A percentile compares a stretch with the other conserved stretches of the same genome.
Conservation (phyloP, 106 monocot genomes). For the Dendrobium nobile region DNA sequence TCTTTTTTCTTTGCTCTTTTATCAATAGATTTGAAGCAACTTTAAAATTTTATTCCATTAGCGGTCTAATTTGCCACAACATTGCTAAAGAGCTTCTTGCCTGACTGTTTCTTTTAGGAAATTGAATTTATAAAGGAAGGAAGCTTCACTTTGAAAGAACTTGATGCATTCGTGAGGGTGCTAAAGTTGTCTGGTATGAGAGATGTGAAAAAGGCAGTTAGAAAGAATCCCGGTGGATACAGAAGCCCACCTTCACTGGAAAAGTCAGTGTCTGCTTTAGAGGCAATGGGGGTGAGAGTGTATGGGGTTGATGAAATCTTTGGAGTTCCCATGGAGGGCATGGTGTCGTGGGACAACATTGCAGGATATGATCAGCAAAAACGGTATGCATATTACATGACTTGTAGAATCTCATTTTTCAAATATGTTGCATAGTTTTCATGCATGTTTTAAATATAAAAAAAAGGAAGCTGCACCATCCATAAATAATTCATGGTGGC, state of each 20-base stretch:
- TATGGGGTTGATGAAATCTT: conserved; percentile 65
- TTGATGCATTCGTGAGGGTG: conserved; percentile 70
- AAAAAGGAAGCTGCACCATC: neutral
- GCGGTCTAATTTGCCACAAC: neutral
- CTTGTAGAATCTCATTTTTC: neutral
- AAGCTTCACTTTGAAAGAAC: conserved; percentile 57
- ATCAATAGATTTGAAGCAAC: neutral
- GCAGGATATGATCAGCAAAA: conserved; percentile 97
- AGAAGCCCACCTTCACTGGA: conserved; percentile 30
- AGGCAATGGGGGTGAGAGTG: conserved; percentile 90
- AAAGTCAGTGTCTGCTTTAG: conserved; percentile 60
- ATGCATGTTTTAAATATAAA: neutral
- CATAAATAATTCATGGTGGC: neutral
- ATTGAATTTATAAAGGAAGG: conserved; percentile 92
- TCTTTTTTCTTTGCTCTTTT: neutral
- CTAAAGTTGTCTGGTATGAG: conserved; percentile 54
- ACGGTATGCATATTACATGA: conserved; percentile 26
- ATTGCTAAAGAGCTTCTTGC: neutral
- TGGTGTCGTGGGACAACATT: conserved; percentile 84
- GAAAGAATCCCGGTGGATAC: conserved; percentile 29
- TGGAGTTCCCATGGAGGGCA: conserved; percentile 37
- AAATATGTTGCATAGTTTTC: neutral
- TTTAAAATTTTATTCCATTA: neutral
- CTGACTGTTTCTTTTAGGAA: conserved; percentile 33
- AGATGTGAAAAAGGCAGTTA: conserved; percentile 22